Base-by-base conservation (phyloP, 2,329 filamentous ascomycete genomes). In the Penicillium sp. region DNA sequence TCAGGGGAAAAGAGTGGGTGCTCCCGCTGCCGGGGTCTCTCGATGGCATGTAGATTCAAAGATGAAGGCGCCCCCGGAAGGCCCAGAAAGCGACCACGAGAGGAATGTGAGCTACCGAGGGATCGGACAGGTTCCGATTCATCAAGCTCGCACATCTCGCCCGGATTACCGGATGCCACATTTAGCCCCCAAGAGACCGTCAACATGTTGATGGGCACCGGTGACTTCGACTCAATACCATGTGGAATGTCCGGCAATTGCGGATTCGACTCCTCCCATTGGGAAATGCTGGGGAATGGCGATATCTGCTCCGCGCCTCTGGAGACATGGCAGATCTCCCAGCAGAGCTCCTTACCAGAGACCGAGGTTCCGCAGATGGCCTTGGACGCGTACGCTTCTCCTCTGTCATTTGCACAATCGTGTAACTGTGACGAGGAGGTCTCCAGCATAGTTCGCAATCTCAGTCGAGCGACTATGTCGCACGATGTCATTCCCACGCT, bases 1-100 rank as follows among this genome's bases (percentile, higher is more conserved):
- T 68, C 66, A 21, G 66, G 65, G 3, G 60, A 68, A 43, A 60
- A 61, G 41, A 62, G 53, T 7, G 66, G 66, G 14, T 69, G 66
- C 47, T 61, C 63, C 29, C 57, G 66, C 22, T 69, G 66, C 51
- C 57, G 59, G 2, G 46, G 51, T 29, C 36, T 68, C 13, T 57
- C 54, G 18, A 44, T 69, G 36, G 39, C 55, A 5, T 69, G 66
- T 63, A 63, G 50, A 56, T 69, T 66, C 52, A 57, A 67, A 38
- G 63, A 67, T 21, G 65, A 67, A 56, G 66, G 66, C 24, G 50
- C 55, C 1, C 66, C 66, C 4, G 66, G 66, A 18, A 49, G 66
- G 29, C 66, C 66, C 13, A 58, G 66, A 27, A 69, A 69, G 32
- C 62, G 65, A 13, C 32, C 53, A 6, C 53, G 59, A 41, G 54